Base-by-base conservation (phyloP, 1,284 basidiomycete genomes). In the Boletus mariae region DNA sequence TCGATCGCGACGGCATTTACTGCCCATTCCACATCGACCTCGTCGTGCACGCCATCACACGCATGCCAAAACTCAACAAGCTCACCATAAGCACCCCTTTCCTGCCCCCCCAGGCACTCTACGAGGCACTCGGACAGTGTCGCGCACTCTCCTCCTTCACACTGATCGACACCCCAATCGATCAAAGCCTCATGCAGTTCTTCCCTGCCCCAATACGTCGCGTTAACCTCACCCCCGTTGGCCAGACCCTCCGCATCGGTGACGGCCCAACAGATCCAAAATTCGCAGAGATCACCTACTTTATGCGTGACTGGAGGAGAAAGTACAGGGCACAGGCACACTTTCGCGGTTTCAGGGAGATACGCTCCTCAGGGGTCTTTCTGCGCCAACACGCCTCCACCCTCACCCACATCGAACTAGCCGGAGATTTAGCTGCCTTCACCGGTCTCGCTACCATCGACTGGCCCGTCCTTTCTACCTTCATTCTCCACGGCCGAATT, bases 221-320 rank as follows among this genome's bases (percentile, higher is more conserved):
- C 5, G 49, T 70, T 15, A 69, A 57, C 29, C 58, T 67, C 37
- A 60, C 57, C 2, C 60, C 69, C 26, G 66, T 67, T 0, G 69
- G 67, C 23, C 66, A 67, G 47, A 67, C 62, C 5, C 50, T 67
- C 1, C 66, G 66, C 7, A 66, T 67, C 38, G 66, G 66, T 2
- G 66, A 67, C 47, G 66, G 66, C 38, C 68, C 66, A 7, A 70
- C 63, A 0, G 64, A 71, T 34, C 66, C 66, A 49, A 67, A 60
- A 34, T 69, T 70, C 37, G 51, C 66, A 34, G 69, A 67, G n/a
- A 66, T 67, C 34, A 66, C 56, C 23, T 71, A 71, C 56, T 71
- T 69, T 10, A 67, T 70, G 61, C 67, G 69, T 0, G 69, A 67
- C 38, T 67, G 66, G 66, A 54, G 69, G 47, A 70, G 66, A 55